Percentiles rank a stretch among this genome's conserved stretches.
These are phyloP conservation scores for Botrytis cinerea DNA, from an alignment of 2,329 filamentous ascomycete species.

Conservation along the genomic window DNA sequence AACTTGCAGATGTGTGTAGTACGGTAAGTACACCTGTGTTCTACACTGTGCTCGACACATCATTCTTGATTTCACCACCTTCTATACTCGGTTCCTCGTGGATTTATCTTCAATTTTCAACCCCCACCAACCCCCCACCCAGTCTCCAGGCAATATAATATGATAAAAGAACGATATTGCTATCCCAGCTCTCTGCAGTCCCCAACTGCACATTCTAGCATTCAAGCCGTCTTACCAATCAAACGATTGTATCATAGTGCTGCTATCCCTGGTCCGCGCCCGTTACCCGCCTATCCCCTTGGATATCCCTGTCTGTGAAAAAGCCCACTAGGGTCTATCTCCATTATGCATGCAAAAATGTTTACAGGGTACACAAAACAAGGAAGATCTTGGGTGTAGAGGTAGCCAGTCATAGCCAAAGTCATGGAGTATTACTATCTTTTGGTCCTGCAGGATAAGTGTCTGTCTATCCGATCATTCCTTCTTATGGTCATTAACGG, in stretches of 20 bases:
- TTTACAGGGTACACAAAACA: not conserved
- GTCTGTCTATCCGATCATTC: conserved; percentile 3
- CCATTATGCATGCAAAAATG: conserved; percentile 7
- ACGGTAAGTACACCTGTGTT: not conserved
- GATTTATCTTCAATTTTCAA: conserved; percentile 2
- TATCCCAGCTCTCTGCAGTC: conserved; percentile 6
- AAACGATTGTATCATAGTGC: not conserved
- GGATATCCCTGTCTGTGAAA: not conserved
- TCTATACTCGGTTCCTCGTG: not conserved
- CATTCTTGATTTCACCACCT: not conserved
- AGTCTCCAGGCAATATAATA: not conserved
- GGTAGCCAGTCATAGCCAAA: not conserved
- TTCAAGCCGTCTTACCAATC: conserved; percentile 1
- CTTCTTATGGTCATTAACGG: not conserved
- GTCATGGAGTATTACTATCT: not conserved
- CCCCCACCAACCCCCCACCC: not conserved
- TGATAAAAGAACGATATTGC: not conserved
- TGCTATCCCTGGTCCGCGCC: not conserved
- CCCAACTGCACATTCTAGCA: not conserved
- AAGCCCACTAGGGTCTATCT: not conserved
- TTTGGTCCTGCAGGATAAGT: not conserved
- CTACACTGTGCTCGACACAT: not conserved
- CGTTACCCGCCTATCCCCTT: conserved; percentile 2
- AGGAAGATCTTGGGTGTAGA: not conserved
- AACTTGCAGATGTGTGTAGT: not conserved